Evolutionary conservation across 2,329 filamentous ascomycete genomes (phyloP).

Genomic region (Colletotrichum destructivum): DNA sequence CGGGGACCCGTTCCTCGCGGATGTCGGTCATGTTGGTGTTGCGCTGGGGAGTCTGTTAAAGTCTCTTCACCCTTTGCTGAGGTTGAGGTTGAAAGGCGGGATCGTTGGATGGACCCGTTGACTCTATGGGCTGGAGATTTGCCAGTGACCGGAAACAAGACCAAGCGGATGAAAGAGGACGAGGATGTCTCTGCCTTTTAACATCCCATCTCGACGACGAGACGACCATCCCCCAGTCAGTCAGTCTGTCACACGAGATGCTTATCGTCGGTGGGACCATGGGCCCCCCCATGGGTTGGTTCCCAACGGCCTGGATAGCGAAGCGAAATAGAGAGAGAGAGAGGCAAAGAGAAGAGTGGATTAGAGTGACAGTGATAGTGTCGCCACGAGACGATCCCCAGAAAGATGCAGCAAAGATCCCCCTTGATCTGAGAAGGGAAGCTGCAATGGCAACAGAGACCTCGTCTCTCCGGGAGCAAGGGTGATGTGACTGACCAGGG

Average conservation of each 20-base stretch:
- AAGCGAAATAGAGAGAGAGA: neutral
- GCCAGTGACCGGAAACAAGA: slow-evolving; percentile 40
- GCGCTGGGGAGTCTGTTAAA: slow-evolving; percentile 23
- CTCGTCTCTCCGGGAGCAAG: slow-evolving; percentile 10
- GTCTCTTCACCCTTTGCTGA: slow-evolving; percentile 28
- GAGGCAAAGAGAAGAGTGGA: neutral
- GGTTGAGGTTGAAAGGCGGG: slow-evolving; percentile 17
- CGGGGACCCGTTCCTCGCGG: slow-evolving; percentile 23
- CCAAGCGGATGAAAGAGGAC: neutral
- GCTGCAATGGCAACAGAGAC: slow-evolving; percentile 11
- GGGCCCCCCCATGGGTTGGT: neutral
- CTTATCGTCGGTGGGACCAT: slow-evolving; percentile 34
- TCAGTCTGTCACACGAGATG: neutral
- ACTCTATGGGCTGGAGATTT: slow-evolving; percentile 30
- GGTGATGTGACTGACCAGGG: slow-evolving; percentile 32
- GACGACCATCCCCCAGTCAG: neutral
- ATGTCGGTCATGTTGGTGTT: slow-evolving; percentile 39
- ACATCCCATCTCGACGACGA: slow-evolving; percentile 17
- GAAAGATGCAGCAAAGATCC: slow-evolving; percentile 2
- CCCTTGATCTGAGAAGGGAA: slow-evolving; percentile 16
- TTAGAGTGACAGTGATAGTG: slow-evolving; percentile 16
- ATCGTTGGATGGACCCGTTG: slow-evolving; percentile 32
- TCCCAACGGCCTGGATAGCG: slow-evolving; percentile 35
- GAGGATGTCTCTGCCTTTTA: slow-evolving; percentile 34
- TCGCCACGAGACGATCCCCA: slow-evolving; percentile 38